Evolutionary conservation across 148 eudicot genomes (phyloP).

Genomic region (Rhododendron griersonianum): DNA sequence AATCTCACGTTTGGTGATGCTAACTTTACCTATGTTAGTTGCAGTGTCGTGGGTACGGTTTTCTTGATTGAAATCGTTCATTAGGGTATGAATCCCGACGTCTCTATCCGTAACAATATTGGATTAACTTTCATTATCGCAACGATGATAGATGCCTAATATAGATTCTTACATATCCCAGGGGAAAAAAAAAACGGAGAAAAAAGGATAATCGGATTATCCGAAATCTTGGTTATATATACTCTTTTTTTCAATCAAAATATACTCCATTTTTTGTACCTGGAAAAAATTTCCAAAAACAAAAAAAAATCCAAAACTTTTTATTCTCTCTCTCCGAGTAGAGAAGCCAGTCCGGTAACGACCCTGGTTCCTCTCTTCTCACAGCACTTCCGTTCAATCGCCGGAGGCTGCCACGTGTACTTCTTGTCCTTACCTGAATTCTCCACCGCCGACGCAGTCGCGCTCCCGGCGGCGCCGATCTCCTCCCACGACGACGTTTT

Average conservation of each 20-base stretch:
- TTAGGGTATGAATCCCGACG: background rate
- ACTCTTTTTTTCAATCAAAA: background rate
- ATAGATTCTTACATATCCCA: conserved; percentile 11
- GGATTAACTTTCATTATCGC: background rate
- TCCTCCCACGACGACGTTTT: background rate
- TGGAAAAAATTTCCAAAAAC: background rate
- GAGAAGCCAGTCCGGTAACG: conserved; percentile 60
- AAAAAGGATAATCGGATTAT: background rate
- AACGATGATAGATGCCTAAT: background rate
- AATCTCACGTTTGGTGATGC: background rate
- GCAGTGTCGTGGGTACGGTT: background rate
- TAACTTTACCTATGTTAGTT: background rate
- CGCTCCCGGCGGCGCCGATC: background rate
- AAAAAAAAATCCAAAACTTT: conserved; percentile 23
- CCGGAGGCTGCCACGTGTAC: conserved; percentile 49
- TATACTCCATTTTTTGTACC: background rate
- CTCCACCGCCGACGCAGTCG: background rate
- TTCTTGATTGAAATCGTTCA: background rate
- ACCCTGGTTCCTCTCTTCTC: conserved; percentile 39
- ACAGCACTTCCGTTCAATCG: conserved; percentile 41
- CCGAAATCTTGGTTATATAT: background rate
- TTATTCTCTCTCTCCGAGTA: conserved; percentile 49
- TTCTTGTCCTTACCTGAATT: conserved; percentile 17
- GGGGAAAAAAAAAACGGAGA: background rate
- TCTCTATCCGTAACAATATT: background rate